Evolutionary conservation across 2,329 filamentous ascomycete genomes (phyloP), one percentile per base, ranked within the genome.

Genomic region (Calonectria hawksworthii): DNA sequence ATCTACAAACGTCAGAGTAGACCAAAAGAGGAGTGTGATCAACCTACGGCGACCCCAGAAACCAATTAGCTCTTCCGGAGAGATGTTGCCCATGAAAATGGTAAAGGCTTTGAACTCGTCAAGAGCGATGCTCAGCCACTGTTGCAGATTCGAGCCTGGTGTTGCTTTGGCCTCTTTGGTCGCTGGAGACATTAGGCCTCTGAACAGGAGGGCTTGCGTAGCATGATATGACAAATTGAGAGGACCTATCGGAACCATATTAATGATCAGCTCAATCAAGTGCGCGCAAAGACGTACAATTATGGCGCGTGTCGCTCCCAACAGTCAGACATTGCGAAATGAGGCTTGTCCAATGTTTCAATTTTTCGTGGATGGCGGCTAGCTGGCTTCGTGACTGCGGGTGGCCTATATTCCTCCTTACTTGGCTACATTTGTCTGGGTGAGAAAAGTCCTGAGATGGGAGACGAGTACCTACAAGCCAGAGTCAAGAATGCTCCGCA

Each of bases 41-140:
- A 66, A 86, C 86, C 77, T 82, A 87, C 86, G 85, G 18, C 86
- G 83, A 26, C 86, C 85, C 87, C 87, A 88, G 75, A 88, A 88
- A 4, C 86, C 84, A 34, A 84, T 82, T 3, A 88, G 77, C 70
- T 85, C 83, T 30, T 84, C 76, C 36, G 84, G 75, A 26, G 81
- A 83, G 3, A 87, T 80, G 32, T 76, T 80, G 5, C 80, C 73
- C 81, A 88, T 86, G 50, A 87, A 87, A 0, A 76, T 73, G 1
- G 83, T 83, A 74, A 88, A 86, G 3, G 82, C 79, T 36, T 84
- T 80, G 16, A 87, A 86, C 36, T 86, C 83, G 1, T 74, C 56
- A 3, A 86, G 79, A 3, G 86, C 86, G 0, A 76, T 79, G 5
- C 79, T 70, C 23, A 87, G 82, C 82, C 84, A 85, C 34, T 80